Percentiles rank a stretch among this genome's conserved stretches.
These are phyloP conservation scores for Hypoxylon sp. DNA, from an alignment of 2,329 filamentous ascomycete species.

Conservation along the genomic window DNA sequence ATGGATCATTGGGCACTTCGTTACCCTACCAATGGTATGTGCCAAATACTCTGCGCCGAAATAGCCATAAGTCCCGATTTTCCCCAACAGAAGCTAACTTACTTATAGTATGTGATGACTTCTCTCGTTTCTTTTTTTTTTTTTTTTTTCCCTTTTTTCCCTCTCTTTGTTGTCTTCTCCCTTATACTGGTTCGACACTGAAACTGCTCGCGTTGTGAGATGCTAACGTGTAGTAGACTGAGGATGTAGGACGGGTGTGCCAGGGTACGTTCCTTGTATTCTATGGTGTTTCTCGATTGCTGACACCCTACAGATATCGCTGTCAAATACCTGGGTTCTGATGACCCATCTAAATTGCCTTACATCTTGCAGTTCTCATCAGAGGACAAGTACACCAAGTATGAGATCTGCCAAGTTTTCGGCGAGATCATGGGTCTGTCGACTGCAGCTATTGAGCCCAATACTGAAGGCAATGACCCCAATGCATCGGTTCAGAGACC, in stretches of 20 bases:
- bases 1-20: constrained; percentile 91
- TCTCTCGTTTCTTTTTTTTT: too few relatives aligned
- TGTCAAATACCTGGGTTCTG: constrained; percentile 73
- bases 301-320: constrained; percentile 71
- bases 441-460: constrained; percentile 76
- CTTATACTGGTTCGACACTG: background rate
- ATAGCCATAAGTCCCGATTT: background rate
- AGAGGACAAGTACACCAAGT: constrained; percentile 90
- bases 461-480: constrained; percentile 80
- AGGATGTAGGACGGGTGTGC: constrained; percentile 86
- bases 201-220: background rate
- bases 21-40: constrained; percentile 80
- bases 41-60: background rate
- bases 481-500: constrained; percentile 81
- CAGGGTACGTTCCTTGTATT: constrained; percentile 63
- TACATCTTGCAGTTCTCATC: constrained; percentile 86
- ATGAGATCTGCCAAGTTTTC: constrained; percentile 85
- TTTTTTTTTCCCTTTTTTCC: too few relatives aligned
- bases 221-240: constrained; percentile 63
- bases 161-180: background rate
- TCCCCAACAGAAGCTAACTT: constrained; percentile 21
- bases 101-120: constrained; percentile 28
- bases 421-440: constrained; percentile 84
- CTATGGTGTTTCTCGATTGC: constrained; percentile 19
- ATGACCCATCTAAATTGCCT: constrained; percentile 71